Percentiles rank a stretch among this genome's conserved stretches.
These are phyloP conservation scores for Phylloporus rhodoxanthus DNA, from an alignment of 768 basidiomycete genomes.

Conservation along the genomic window DNA sequence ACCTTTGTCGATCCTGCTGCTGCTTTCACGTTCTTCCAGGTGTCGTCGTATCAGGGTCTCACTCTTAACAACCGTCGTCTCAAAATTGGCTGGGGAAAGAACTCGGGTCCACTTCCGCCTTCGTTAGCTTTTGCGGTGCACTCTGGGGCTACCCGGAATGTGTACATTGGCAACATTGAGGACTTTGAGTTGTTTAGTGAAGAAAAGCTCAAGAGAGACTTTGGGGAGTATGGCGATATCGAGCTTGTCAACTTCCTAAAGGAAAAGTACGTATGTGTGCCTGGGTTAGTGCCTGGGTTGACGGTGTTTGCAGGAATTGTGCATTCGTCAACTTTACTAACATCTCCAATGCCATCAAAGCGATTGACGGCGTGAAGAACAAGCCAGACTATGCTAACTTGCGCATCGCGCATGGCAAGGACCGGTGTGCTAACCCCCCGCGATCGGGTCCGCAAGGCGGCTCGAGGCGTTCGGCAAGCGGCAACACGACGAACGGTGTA, in stretches of 20 bases:
- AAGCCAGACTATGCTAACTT: slow-evolving; percentile 86
- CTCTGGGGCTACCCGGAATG: slow-evolving; percentile 90
- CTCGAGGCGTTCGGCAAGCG: slow-evolving; percentile 43
- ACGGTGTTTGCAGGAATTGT: slow-evolving; percentile 60
- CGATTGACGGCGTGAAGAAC: slow-evolving; percentile 92
- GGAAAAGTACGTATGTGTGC: slow-evolving; percentile 67
- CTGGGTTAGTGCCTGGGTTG: neutral
- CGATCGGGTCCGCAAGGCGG: slow-evolving; percentile 76
- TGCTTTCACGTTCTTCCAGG: slow-evolving; percentile 91
- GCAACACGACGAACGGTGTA: slow-evolving; percentile 27
- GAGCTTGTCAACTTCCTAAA: slow-evolving; percentile 94
- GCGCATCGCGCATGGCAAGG: slow-evolving; percentile 92
- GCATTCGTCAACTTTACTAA: slow-evolving; percentile 96
- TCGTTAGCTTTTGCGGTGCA: slow-evolving; percentile 84
- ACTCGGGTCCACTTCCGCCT: slow-evolving; percentile 80
- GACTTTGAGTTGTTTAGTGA: slow-evolving; percentile 92
- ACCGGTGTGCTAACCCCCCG: slow-evolving; percentile 90
- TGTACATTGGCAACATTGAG: slow-evolving; percentile 92
- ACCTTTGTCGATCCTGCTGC: slow-evolving; percentile 93
- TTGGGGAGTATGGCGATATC: slow-evolving; percentile 94
- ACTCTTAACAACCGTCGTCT: slow-evolving; percentile 89
- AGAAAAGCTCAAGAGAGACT: slow-evolving; percentile 86
- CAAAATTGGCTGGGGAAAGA: slow-evolving; percentile 98
- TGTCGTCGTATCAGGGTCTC: slow-evolving; percentile 83
- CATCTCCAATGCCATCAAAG: slow-evolving; percentile 93